Conservation (phyloP, 2,329 filamentous ascomycete species). For the Ceratocystis cubensis region DNA sequence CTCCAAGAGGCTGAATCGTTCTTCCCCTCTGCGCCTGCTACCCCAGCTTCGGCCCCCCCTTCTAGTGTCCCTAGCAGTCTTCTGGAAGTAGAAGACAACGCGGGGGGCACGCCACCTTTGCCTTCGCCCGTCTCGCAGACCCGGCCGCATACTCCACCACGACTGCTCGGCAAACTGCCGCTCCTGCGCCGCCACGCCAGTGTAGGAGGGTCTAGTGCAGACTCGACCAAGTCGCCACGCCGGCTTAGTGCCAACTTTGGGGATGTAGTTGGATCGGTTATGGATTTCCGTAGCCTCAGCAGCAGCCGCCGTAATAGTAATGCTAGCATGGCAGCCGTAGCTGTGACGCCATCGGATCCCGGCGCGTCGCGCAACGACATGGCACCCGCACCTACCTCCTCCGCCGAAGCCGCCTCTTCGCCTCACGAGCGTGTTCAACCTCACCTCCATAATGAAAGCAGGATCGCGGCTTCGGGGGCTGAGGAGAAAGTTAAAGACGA, state of each 20-base stretch:
- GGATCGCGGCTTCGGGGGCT: slow-evolving; percentile 13
- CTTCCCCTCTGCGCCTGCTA: background rate
- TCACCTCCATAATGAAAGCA: slow-evolving; percentile 19
- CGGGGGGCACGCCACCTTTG: background rate
- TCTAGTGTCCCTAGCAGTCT: background rate
- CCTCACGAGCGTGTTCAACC: slow-evolving; percentile 19
- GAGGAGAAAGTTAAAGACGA: slow-evolving; percentile 11
- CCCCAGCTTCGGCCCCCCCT: background rate
- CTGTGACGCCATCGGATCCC: background rate
- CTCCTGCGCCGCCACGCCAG: slow-evolving; percentile 11
- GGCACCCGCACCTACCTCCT: slow-evolving; percentile 14
- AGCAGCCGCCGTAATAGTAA: slow-evolving; percentile 22
- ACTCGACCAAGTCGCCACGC: slow-evolving; percentile 1
- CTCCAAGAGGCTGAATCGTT: background rate
- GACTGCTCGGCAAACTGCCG: slow-evolving; percentile 11
- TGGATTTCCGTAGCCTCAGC: slow-evolving; percentile 1
- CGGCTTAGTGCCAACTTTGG: slow-evolving; percentile 10
- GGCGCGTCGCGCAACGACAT: slow-evolving; percentile 4
- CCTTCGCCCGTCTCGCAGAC: slow-evolving; percentile 1
- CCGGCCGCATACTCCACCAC: slow-evolving; percentile 3
- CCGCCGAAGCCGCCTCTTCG: slow-evolving; percentile 13
- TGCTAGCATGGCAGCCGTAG: slow-evolving; percentile 10
- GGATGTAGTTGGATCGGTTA: background rate
- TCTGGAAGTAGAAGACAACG: background rate
- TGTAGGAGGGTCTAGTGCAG: background rate